These are phyloP conservation scores for Thinopyrum obtusiflorum DNA, from an alignment of 202 grass and related monocot genomes.

Conservation along the genomic window DNA sequence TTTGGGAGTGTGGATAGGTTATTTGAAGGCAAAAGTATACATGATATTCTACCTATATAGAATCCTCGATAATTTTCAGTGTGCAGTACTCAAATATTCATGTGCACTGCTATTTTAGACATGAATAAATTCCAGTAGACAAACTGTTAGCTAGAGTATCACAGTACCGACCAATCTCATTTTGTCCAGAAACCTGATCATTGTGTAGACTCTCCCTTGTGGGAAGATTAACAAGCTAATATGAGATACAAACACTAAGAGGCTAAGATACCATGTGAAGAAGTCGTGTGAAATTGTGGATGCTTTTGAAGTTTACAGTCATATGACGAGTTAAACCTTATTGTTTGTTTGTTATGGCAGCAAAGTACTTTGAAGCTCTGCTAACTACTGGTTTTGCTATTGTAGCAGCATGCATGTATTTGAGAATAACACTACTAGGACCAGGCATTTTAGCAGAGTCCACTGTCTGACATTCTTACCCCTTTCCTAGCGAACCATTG, in stretches of 20 bases:
- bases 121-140: slow-evolving; percentile 1
- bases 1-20: not conserved
- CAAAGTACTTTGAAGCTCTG: not conserved
- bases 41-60: not conserved
- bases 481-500: not conserved
- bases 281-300: not conserved
- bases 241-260: not conserved
- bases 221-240: not conserved
- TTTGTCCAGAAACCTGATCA: not conserved
- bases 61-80: not conserved
- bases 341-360: not conserved
- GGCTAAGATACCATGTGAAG: not conserved
- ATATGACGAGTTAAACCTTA: not conserved
- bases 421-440: not conserved
- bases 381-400: not conserved
- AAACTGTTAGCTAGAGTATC: not conserved
- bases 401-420: not conserved
- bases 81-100: not conserved
- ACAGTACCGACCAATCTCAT: not conserved
- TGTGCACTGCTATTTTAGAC: not conserved
- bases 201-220: not conserved
- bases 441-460: not conserved
- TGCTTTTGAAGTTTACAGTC: not conserved
- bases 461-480: not conserved
- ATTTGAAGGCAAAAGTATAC: not conserved